Conservation (phyloP, 495 filamentous ascomycete species). For the Terfezia claveryi region DNA sequence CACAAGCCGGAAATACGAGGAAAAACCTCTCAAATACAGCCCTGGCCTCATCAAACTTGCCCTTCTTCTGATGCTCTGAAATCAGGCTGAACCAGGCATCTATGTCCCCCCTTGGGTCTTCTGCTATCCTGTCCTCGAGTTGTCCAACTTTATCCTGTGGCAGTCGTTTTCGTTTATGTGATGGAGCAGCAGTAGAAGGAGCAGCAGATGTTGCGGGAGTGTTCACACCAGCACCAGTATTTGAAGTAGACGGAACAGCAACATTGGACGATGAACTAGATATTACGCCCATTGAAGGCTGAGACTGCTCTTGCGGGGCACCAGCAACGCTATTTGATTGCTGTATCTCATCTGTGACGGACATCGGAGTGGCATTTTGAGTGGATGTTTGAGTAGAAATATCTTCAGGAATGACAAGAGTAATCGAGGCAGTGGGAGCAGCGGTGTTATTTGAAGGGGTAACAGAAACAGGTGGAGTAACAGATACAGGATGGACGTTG, state of each 20-base stretch:
- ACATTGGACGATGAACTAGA: neutral
- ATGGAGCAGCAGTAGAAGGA: constrained; percentile 27
- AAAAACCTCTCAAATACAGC: constrained; percentile 69
- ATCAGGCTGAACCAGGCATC: constrained; percentile 78
- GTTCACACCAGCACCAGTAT: neutral
- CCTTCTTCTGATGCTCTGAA: constrained; percentile 57
- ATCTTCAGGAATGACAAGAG: neutral
- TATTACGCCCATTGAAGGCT: neutral
- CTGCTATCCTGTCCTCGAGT: constrained; percentile 69
- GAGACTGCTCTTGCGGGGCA: neutral
- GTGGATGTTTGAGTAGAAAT: neutral
- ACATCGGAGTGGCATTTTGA: neutral
- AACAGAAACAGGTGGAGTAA: neutral
- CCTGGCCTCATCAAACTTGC: constrained; percentile 61
- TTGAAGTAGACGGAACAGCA: neutral
- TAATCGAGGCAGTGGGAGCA: neutral
- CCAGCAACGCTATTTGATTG: neutral
- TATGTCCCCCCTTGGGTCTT: constrained; percentile 78
- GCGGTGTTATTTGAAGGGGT: neutral
- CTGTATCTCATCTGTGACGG: neutral
- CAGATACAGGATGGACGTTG: neutral
- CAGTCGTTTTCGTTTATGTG: constrained; percentile 30
- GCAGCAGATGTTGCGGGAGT: constrained; percentile 14
- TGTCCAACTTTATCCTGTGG: constrained; percentile 63
- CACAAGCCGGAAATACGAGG: constrained; percentile 65